Base-by-base conservation (phyloP, 345 rosid species). In the Alliaria petiolata region DNA sequence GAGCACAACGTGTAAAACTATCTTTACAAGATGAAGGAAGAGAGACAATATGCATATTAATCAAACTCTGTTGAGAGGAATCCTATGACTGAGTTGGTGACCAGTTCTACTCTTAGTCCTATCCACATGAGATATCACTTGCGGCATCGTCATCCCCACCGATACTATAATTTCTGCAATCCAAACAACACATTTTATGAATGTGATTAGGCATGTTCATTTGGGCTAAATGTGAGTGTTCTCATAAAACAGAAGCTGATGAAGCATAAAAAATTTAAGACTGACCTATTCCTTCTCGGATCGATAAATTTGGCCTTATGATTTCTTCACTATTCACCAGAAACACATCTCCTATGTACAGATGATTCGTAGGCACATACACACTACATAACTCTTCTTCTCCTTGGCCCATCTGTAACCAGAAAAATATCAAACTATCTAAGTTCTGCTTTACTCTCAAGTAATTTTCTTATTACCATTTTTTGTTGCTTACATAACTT, bases 121-220 rank as follows among this genome's bases (percentile, higher is more conserved):
- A 58, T 87, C 85, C 40, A 75, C 54, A 17, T 82, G 85, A 72
- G 95, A 81, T 60, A 91, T 78, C 53, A 87, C 79, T 70, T 87
- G 89, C 0, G 97, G 97, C 95, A 91, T 89, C 15, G 97, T 84
- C 97, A 91, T 91, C 13, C 97, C 97, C 0, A 87, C 85, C 16
- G 97, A 89, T 15, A 91, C 91, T 63, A 89, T 87, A 35, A 91
- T 91, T 79, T 91, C 96, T 91, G 91, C 69, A n/a, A 61, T 17
- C 38, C 59, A 62, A 33, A 19, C 71, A 65, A 19, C 19, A 39
- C 43, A 54, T n/a, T n/a, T 20, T 55, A 26, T 34, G 7, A 50
- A 62, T 67, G 33, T 19, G 8, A 62, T 28, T 1, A n/a, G n/a
- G n/a, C n/a, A n/a, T n/a, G n/a, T n/a, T n/a, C n/a, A n/a, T n/a